These are phyloP conservation scores for Picea engelmannii DNA, from an alignment of 83 land plant species.

Conservation along the genomic window DNA sequence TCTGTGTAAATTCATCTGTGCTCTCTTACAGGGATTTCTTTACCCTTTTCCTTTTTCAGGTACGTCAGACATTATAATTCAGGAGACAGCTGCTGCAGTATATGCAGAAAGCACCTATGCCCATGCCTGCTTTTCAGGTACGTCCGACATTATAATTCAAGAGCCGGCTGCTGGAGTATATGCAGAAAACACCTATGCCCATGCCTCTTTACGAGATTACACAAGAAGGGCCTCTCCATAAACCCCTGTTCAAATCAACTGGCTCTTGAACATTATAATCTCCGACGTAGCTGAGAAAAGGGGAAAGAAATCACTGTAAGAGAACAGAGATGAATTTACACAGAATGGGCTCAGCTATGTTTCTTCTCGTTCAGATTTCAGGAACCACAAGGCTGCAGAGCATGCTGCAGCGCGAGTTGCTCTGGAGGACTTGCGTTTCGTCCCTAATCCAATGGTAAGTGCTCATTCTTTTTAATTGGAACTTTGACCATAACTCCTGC, in stretches of 20 bases:
- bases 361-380: constrained; percentile 60
- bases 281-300: no score
- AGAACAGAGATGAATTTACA: no score
- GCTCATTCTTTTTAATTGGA: no score
- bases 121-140: constrained; percentile 30
- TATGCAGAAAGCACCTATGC: constrained; percentile 57
- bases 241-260: constrained; percentile 60
- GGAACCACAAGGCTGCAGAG: constrained; percentile 65
- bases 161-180: constrained; percentile 69
- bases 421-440: constrained; percentile 24
- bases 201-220: constrained; percentile 60
- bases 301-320: no score
- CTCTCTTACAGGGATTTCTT: no score
- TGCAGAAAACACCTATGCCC: constrained; percentile 52
- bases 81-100: constrained; percentile 72
- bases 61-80: constrained; percentile 14
- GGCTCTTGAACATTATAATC: constrained; percentile 19
- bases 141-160: constrained; percentile 28
- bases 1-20: no score
- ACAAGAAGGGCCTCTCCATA: constrained; percentile 75
- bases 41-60: no score
- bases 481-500: no score
- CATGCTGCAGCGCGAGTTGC: constrained; percentile 84
- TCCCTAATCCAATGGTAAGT: no score
- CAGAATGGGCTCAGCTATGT: constrained; percentile 50